Evolutionary conservation across 495 filamentous ascomycete species (phyloP), one percentile per base, ranked within the genome.

Genomic region (Penicillium subrubescens): DNA sequence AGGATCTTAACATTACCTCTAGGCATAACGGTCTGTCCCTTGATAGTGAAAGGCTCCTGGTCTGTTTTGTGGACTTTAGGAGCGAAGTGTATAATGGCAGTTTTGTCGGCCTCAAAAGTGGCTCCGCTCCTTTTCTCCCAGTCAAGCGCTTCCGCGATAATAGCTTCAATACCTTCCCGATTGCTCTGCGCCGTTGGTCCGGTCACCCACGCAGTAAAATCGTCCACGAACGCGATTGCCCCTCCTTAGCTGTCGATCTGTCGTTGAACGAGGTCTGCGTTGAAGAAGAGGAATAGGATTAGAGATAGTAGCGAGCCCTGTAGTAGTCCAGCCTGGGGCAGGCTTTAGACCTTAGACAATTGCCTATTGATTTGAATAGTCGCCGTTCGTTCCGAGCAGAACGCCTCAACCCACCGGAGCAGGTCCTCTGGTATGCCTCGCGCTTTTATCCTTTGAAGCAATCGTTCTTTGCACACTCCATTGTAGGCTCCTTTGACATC

Each of bases 271-370:
- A 79, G 73, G n/a, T 73, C 67, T 41, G 67, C 66, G 37, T 74
- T 73, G 57, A 75, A 77, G 63, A 79, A 73, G 19, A 74, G 64
- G 60, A 65, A 74, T 29, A 67, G 63, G 53, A 78, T 74, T 31
- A 73, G 77, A 0, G 68, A 80, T 8, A 81, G 62, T 8, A 69
- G 67, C 3, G 72, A 73, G 34, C 74, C 74, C 67, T 79, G 65
- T 0, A 67, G 68, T 0, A 76, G 68, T 25, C 72, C 65, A n/a
- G 61, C 51, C 60, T 68, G 55, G 62, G 54, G 63, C 7, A 68
- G 43, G 46, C 15, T 21, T n/a, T 67, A 35, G 8, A 52, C 52
- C 57, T 68, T 60, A 10, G 69, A 68, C 10, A 51, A 0, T 43
- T 67, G 60, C 48, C 57, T 53, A 56, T 67, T 66, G 31, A 66